These are phyloP conservation scores for Saururus chinensis DNA, from an alignment of 164 flowering plant genomes.

Conservation along the genomic window DNA sequence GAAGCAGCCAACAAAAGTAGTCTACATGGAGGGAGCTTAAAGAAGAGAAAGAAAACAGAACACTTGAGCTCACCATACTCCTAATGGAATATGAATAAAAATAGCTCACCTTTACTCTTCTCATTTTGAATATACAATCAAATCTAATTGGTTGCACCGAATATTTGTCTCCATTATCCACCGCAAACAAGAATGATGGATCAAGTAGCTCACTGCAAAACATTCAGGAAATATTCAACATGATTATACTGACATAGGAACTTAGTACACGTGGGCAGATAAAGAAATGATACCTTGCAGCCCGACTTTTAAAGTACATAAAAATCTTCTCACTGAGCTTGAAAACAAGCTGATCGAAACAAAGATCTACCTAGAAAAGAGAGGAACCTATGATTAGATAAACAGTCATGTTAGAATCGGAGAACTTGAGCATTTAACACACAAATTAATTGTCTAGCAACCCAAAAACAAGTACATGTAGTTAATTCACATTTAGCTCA, in stretches of 20 bases:
- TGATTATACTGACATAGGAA: not conserved
- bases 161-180: slow-evolving; percentile 87
- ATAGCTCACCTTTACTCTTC: slow-evolving; percentile 67
- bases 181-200: slow-evolving; percentile 86
- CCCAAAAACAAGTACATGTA: too few species aligned
- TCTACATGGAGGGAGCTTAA: too few species aligned
- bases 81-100: too few species aligned
- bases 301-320: slow-evolving; percentile 91
- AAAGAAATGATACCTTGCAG: slow-evolving; percentile 74
- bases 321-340: slow-evolving; percentile 71
- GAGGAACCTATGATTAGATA: slow-evolving; percentile 52
- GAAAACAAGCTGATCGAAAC: slow-evolving; percentile 88
- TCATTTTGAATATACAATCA: slow-evolving; percentile 59
- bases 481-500: too few species aligned
- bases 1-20: too few species aligned
- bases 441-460: too few species aligned
- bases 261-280: not conserved
- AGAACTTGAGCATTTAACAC: too few species aligned
- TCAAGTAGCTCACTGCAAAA: slow-evolving; percentile 76
- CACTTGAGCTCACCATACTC: not conserved
- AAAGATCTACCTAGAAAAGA: slow-evolving; percentile 72
- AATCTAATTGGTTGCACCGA: slow-evolving; percentile 75
- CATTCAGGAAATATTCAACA: not conserved
- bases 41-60: too few species aligned
- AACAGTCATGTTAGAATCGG: not conserved